Percentiles rank a stretch among this genome's conserved stretches.
Conservation (phyloP, 345 rosid species). For the Eucalyptus cloeziana region DNA sequence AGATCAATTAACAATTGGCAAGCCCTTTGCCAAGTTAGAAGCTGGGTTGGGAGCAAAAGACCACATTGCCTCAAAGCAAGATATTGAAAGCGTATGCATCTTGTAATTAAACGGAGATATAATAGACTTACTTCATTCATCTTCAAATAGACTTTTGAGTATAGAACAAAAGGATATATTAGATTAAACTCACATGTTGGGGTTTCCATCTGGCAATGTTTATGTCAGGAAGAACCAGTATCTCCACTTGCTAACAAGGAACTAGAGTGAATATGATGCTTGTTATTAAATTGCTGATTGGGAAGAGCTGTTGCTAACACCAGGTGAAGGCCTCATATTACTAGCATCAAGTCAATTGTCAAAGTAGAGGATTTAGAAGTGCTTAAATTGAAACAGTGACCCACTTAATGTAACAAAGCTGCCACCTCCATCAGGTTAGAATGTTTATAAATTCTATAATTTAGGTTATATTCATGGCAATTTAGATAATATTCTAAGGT, state of each 20-base stretch:
- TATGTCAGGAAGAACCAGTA: neutral
- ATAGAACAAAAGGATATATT: rapidly evolving
- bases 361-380: rapidly evolving
- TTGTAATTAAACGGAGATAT: too few species aligned
- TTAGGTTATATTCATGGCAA: too few species aligned
- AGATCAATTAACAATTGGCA: neutral
- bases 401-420: too few species aligned
- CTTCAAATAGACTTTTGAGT: neutral
- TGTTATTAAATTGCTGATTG: too few species aligned
- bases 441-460: too few species aligned
- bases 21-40: rapidly evolving
- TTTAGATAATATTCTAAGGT: too few species aligned
- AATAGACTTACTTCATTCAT: neutral
- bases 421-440: rapidly evolving
- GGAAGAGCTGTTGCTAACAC: too few species aligned
- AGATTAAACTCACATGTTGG: neutral
- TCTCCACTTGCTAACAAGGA: neutral
- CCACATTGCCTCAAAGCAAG: neutral
- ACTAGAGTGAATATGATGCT: too few species aligned
- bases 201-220: too few species aligned
- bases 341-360: too few species aligned
- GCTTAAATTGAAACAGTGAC: too few species aligned
- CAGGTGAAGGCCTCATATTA: too few species aligned
- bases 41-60: rapidly evolving
- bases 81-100: neutral